A percentile compares a stretch with the other conserved stretches of the same genome.
Conservation (phyloP, 1,139 yeast genomes). For the Geotrichum reessii region DNA sequence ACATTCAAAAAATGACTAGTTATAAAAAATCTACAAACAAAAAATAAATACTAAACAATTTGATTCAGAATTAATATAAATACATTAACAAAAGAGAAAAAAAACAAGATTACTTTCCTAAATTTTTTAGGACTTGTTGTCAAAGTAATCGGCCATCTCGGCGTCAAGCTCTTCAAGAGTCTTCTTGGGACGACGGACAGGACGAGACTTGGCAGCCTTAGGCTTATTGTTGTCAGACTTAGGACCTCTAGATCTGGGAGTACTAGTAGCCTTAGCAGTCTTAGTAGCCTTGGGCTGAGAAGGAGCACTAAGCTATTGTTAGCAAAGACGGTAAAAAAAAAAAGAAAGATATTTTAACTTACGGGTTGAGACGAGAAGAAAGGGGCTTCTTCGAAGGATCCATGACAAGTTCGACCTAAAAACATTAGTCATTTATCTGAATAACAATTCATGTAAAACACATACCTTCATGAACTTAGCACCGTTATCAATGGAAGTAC, state of each 20-base stretch:
- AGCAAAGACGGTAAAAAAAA: not conserved
- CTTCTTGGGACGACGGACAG: slow-evolving; percentile 54
- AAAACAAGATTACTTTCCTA: slow-evolving; percentile 9
- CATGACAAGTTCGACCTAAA: slow-evolving; percentile 66
- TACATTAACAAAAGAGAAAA: not conserved
- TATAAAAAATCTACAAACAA: not conserved
- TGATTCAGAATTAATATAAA: not conserved
- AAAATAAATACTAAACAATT: not conserved
- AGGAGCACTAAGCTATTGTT: slow-evolving; percentile 24
- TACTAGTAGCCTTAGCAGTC: slow-evolving; percentile 29
- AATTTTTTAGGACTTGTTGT: slow-evolving; percentile 17
- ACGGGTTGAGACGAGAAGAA: slow-evolving; percentile 61
- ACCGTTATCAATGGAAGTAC: slow-evolving; percentile 91
- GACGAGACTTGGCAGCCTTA: slow-evolving; percentile 25
- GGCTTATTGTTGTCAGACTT: slow-evolving; percentile 17
- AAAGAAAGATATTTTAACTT: slow-evolving; percentile 22
- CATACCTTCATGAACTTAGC: slow-evolving; percentile 57
- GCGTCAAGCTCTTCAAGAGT: slow-evolving; percentile 87
- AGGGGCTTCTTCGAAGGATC: slow-evolving; percentile 80
- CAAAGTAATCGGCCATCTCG: slow-evolving; percentile 85
- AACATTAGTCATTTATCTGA: slow-evolving; percentile 13
- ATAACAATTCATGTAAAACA: not conserved
- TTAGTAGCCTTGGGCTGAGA: slow-evolving; percentile 16
- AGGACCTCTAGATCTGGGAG: slow-evolving; percentile 16
- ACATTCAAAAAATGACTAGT: not conserved